Evolutionary conservation across 1,284 basidiomycete genomes (phyloP).

Genomic region (Veloboletus limbatus): DNA sequence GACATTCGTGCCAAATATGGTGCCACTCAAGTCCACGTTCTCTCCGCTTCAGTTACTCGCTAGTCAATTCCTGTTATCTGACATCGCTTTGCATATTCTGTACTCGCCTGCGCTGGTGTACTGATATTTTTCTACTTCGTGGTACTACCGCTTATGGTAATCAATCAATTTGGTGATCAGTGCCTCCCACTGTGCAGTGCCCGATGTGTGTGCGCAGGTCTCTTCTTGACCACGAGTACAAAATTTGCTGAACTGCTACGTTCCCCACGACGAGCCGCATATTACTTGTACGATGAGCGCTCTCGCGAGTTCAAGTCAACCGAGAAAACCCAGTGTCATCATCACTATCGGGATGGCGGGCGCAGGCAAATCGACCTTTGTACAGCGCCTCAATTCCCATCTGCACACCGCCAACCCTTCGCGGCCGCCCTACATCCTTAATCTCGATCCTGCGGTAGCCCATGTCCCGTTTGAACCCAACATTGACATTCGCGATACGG

Average conservation of each 20-base stretch:
- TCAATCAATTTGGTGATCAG: too few species aligned
- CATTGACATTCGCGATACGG: constrained; percentile 97
- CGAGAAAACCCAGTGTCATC: constrained; percentile 72
- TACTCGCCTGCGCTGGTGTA: too few species aligned
- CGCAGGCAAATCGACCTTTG: constrained; percentile 96
- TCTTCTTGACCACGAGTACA: constrained; percentile 9
- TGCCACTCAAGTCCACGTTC: neutral
- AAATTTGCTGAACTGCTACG: constrained; percentile 4
- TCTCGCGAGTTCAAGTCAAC: constrained; percentile 7
- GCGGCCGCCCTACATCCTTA: constrained; percentile 91
- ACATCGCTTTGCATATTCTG: too few species aligned
- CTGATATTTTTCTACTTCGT: too few species aligned
- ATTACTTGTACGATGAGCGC: constrained; percentile 13
- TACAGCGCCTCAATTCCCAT: constrained; percentile 89
- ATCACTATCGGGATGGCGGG: constrained; percentile 94
- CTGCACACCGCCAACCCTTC: constrained; percentile 58
- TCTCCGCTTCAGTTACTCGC: constrained; percentile 9
- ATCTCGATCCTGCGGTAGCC: constrained; percentile 95
- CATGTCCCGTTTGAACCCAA: constrained; percentile 92
- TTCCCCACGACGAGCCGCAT: too few species aligned
- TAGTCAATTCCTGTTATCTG: constrained; percentile 7
- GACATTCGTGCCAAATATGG: constrained; percentile 57
- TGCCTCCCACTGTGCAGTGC: too few species aligned
- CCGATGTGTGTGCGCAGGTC: neutral
- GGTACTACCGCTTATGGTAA: constrained; percentile 26